These are phyloP conservation scores for Patellaria atrata DNA, from an alignment of 495 filamentous ascomycete species.

Conservation along the genomic window DNA sequence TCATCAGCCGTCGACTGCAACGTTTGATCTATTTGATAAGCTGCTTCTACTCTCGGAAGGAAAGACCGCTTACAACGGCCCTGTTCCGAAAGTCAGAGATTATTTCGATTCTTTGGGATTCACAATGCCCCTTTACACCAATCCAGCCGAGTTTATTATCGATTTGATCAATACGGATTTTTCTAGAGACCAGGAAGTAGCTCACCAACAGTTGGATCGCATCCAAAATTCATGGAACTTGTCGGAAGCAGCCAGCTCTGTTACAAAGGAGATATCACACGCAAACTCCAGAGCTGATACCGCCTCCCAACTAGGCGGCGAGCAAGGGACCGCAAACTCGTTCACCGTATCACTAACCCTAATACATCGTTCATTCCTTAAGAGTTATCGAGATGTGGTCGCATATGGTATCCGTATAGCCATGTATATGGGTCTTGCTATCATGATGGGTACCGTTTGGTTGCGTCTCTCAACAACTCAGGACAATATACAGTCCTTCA, in stretches of 20 bases:
- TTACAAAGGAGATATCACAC: neutral
- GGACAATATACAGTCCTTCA: constrained; percentile 57
- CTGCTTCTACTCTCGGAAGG: constrained; percentile 58
- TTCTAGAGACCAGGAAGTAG: constrained; percentile 30
- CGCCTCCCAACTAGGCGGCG: constrained; percentile 11
- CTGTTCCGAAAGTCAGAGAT: constrained; percentile 32
- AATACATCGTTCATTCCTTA: constrained; percentile 60
- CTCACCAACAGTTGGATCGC: constrained; percentile 26
- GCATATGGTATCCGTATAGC: constrained; percentile 68
- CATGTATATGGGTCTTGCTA: constrained; percentile 71
- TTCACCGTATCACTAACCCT: constrained; percentile 35
- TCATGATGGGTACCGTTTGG: constrained; percentile 85
- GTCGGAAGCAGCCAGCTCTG: constrained; percentile 13
- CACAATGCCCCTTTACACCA: constrained; percentile 49
- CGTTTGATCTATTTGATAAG: constrained; percentile 67
- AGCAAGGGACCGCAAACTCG: constrained; percentile 20
- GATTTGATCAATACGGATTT: constrained; percentile 68
- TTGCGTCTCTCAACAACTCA: constrained; percentile 50
- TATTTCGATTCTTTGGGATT: constrained; percentile 47
- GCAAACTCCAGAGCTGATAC: constrained; percentile 13
- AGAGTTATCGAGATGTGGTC: constrained; percentile 66
- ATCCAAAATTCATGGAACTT: constrained; percentile 34
- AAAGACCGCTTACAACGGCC: constrained; percentile 53
- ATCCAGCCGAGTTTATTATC: constrained; percentile 66
- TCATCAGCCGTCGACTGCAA: constrained; percentile 65